These are phyloP conservation scores for Syzygium jambos DNA, from an alignment of 345 rosid genomes.

Conservation along the genomic window DNA sequence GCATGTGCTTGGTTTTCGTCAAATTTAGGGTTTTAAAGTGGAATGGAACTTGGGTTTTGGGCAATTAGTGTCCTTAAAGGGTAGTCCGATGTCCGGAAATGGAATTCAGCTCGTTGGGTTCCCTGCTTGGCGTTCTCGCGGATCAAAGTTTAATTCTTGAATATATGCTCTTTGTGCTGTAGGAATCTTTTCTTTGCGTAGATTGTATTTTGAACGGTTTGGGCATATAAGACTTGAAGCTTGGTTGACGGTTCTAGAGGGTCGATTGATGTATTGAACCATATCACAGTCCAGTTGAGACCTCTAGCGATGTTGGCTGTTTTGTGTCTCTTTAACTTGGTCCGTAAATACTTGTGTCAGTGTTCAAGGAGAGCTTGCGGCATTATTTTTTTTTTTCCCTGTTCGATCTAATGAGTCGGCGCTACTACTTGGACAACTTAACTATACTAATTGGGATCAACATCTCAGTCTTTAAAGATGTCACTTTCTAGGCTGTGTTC, in stretches of 20 bases:
- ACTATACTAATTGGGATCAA: background rate
- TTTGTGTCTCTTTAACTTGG: background rate
- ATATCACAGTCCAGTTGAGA: background rate
- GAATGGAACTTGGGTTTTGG: too few species aligned
- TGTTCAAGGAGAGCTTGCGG: fast-evolving
- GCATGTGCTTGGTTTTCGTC: background rate
- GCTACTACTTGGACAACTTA: background rate
- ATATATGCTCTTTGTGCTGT: background rate
- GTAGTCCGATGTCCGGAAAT: background rate
- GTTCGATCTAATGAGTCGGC: background rate
- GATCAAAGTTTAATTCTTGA: background rate
- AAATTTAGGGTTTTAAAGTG: background rate
- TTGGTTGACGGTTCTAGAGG: background rate
- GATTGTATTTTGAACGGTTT: background rate
- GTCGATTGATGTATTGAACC: background rate
- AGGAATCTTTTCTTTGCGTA: background rate
- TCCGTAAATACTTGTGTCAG: background rate
- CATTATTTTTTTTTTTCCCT: background rate
- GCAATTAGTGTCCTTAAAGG: too few species aligned
- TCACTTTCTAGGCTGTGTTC: background rate
- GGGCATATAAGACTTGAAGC: background rate
- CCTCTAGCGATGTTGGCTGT: background rate
- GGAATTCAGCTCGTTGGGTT: background rate
- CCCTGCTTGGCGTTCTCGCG: background rate
- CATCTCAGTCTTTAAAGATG: background rate